These are phyloP conservation scores for Stereum hirsutum DNA, from an alignment of 1,284 basidiomycete species.

Conservation along the genomic window DNA sequence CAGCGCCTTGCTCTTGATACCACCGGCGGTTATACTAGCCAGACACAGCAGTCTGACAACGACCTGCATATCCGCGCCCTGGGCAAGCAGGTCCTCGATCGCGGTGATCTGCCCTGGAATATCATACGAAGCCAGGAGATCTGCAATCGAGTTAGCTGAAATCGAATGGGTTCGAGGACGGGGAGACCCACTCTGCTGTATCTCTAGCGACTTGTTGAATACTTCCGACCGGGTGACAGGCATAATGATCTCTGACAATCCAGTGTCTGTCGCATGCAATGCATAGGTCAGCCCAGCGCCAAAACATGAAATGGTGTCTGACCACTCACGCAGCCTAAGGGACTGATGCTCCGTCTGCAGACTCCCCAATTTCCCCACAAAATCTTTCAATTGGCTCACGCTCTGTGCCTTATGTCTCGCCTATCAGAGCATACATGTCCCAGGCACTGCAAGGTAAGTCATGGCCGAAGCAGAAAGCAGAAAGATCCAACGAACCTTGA, in stretches of 20 bases:
- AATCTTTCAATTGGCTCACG: constrained; percentile 87
- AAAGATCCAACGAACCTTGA: constrained; percentile 49
- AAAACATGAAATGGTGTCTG: constrained; percentile 1
- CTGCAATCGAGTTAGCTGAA: constrained; percentile 29
- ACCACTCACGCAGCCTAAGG: constrained; percentile 70
- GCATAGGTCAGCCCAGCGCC: not conserved
- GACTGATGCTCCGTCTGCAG: constrained; percentile 89
- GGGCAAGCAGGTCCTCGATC: constrained; percentile 83
- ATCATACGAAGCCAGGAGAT: constrained; percentile 88
- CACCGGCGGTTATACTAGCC: constrained; percentile 75
- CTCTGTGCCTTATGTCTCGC: constrained; percentile 79
- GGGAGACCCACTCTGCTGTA: constrained; percentile 83
- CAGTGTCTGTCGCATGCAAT: constrained; percentile 88
- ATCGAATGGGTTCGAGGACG: constrained; percentile 1
- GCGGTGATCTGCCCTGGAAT: constrained; percentile 64
- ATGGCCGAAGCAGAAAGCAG: too few species aligned
- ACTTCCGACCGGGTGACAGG: constrained; percentile 79
- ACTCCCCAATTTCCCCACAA: constrained; percentile 90
- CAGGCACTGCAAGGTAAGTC: not conserved
- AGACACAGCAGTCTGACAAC: constrained; percentile 82
- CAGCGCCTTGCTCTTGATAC: constrained; percentile 80
- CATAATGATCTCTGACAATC: constrained; percentile 86
- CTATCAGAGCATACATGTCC: constrained; percentile 21
- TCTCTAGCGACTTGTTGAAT: constrained; percentile 90
- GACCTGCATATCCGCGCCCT: constrained; percentile 71